phyloP scores from a whole-genome alignment of 768 basidiomycete species.

The Psilocybe azurescens region DNA sequence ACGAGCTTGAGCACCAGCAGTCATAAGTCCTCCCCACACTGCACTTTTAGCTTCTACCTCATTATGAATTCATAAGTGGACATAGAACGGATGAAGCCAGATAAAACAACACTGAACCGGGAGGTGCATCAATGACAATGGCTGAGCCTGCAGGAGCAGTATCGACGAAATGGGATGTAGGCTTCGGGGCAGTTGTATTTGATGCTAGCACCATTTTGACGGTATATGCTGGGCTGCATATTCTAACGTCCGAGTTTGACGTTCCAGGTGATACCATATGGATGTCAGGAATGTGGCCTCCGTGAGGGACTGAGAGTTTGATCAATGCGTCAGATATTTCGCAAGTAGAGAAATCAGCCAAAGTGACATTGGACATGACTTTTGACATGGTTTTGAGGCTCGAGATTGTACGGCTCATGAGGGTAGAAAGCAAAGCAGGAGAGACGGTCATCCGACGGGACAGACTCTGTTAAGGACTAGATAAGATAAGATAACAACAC shows the following conservation, averaged over 20 bases:
- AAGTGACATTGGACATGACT: slow-evolving; percentile 25
- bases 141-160: slow-evolving; percentile 66
- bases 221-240: slow-evolving; percentile 85
- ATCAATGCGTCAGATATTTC: slow-evolving; percentile 90
- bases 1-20: slow-evolving; percentile 79
- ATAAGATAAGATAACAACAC: slow-evolving; percentile 28
- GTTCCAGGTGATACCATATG: slow-evolving; percentile 54
- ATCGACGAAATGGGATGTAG: slow-evolving; percentile 83
- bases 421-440: slow-evolving; percentile 1
- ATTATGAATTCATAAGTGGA: slow-evolving; percentile 22
- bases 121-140: slow-evolving; percentile 77
- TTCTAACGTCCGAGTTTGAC: slow-evolving; percentile 32
- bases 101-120: slow-evolving; percentile 47
- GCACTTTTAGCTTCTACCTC: slow-evolving; percentile 71
- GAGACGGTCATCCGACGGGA: not conserved
- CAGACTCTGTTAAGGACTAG: slow-evolving; percentile 6
- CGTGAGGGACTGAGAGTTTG: slow-evolving; percentile 73
- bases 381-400: slow-evolving; percentile 18
- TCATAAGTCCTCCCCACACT: slow-evolving; percentile 94
- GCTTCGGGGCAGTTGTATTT: slow-evolving; percentile 65
- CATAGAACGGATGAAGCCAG: slow-evolving; percentile 9
- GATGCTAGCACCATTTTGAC: slow-evolving; percentile 77
- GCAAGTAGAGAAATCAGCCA: slow-evolving; percentile 65
- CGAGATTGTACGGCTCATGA: slow-evolving; percentile 23
- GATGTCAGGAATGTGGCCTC: slow-evolving; percentile 85